Evolutionary conservation across 352 stramenopile species (phyloP).

Genomic region (Phytophthora hibernalis): DNA sequence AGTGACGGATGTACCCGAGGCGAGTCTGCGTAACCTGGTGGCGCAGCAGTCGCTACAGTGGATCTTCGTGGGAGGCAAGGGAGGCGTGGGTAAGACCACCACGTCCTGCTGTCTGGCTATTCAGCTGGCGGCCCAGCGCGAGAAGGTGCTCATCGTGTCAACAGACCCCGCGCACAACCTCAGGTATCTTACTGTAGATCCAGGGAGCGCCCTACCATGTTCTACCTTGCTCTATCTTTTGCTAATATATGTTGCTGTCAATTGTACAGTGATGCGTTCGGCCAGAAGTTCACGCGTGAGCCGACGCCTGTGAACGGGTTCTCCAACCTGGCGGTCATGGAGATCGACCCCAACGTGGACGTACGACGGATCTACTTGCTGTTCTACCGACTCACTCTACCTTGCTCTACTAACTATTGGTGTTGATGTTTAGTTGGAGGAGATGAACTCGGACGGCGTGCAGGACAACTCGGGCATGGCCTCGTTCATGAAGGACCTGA

Average conservation of each 20-base stretch:
- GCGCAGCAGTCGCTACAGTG: slow-evolving; percentile 90
- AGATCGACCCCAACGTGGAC: slow-evolving; percentile 96
- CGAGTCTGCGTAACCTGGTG: slow-evolving; percentile 92
- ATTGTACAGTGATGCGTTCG: slow-evolving; percentile 95
- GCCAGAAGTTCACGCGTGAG: slow-evolving; percentile 98
- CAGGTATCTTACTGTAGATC: too few species aligned
- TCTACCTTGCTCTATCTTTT: not conserved
- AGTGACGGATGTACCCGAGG: slow-evolving; percentile 73
- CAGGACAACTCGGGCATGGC: slow-evolving; percentile 91
- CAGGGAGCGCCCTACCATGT: not conserved
- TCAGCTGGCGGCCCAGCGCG: slow-evolving; percentile 88
- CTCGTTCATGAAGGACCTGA: slow-evolving; percentile 97
- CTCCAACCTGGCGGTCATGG: slow-evolving; percentile 98
- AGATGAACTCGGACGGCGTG: slow-evolving; percentile 83
- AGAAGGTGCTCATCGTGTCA: slow-evolving; percentile 98
- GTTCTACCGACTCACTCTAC: not conserved
- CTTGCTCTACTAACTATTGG: slow-evolving; percentile 10
- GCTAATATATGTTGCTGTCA: slow-evolving; percentile 2
- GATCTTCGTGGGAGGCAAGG: slow-evolving; percentile 97
- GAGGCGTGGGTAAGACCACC: slow-evolving; percentile 96
- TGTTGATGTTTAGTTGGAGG: slow-evolving; percentile 63
- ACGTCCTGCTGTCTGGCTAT: slow-evolving; percentile 98
- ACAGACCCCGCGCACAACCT: slow-evolving; percentile 99
- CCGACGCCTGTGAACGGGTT: slow-evolving; percentile 98
- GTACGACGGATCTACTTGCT: slow-evolving; percentile 38